Evolutionary conservation across 805 yeast species (phyloP), one percentile per base, ranked within the genome.

Genomic region (Clavispora asparagi): DNA sequence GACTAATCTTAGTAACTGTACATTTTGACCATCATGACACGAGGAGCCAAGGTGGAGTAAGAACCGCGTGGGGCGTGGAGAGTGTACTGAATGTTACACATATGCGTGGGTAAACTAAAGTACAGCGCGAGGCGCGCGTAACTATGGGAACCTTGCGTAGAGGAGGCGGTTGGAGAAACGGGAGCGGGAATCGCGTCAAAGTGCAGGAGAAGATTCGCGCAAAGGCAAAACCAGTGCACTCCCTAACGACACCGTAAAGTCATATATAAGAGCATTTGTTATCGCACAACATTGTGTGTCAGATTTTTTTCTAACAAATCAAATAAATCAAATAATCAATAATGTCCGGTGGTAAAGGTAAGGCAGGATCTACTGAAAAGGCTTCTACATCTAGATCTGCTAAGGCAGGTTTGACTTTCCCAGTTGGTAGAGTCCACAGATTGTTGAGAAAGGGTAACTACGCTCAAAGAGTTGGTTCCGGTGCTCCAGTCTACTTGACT

Each of bases 391-490:
- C 76, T 44, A 71, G 77, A 70, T 71, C 77, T 42, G 66, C 76
- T 49, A 71, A 71, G 65, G 77, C 77, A 53, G 77, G 77, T 52
- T 70, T 71, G 65, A 70, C 74, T 51, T 71, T 71, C 73, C 77
- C 77, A 58, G 77, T 71, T 52, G 77, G 77, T 55, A 71, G 77
- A 69, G 74, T 71, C 54, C 77, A 71, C 64, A 71, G 77, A 71
- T 68, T 71, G 59, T 71, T 73, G 58, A 72, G 74, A 68, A 72
- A 70, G 62, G 77, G 77, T 53, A 72, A 72, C 65, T 72, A 72
- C 64, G 77, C 76, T 52, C 76, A 72, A 63, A 70, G 77, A 70
- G 73, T 72, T 55, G 77, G 77, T 62, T 71, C 76, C 50, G 77
- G 77, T 68, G 77, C 77, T 51, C 77, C 77, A 60, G 77, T 72